These are phyloP conservation scores for Colletotrichum higginsianum DNA, from an alignment of 2,329 filamentous ascomycete genomes.

Conservation along the genomic window DNA sequence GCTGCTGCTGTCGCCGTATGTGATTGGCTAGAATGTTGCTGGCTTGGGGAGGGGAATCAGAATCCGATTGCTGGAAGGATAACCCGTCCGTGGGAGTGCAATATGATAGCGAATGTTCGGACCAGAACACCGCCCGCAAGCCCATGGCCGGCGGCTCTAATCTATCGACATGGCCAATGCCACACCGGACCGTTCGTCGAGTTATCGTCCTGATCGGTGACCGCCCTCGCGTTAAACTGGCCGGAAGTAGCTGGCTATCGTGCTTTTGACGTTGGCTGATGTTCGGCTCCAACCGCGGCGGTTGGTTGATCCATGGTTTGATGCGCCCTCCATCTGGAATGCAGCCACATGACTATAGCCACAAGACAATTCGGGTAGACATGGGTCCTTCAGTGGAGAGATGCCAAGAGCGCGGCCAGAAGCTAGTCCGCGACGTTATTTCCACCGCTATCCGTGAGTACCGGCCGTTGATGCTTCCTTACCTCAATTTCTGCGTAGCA, in stretches of 20 bases:
- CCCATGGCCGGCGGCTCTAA: constrained; percentile 4
- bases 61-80: not conserved
- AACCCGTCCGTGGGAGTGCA: not conserved
- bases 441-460: constrained; percentile 16
- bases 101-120: not conserved
- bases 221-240: not conserved
- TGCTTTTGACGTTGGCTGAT: constrained; percentile 4
- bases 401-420: constrained; percentile 26
- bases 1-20: not conserved
- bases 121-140: not conserved
- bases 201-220: not conserved
- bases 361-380: constrained; percentile 13
- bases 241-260: not conserved
- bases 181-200: not conserved
- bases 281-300: not conserved
- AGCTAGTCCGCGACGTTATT: constrained; percentile 25
- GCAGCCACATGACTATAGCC: constrained; percentile 16
- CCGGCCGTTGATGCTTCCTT: not conserved
- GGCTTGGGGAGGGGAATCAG: not conserved
- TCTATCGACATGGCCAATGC: constrained; percentile 13
- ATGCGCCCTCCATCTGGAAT: not conserved
- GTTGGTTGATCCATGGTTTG: not conserved
- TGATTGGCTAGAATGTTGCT: not conserved
- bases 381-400: constrained; percentile 21
- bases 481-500: not conserved